Conservation (phyloP, 75 land plant species). For the Pinus taeda region DNA sequence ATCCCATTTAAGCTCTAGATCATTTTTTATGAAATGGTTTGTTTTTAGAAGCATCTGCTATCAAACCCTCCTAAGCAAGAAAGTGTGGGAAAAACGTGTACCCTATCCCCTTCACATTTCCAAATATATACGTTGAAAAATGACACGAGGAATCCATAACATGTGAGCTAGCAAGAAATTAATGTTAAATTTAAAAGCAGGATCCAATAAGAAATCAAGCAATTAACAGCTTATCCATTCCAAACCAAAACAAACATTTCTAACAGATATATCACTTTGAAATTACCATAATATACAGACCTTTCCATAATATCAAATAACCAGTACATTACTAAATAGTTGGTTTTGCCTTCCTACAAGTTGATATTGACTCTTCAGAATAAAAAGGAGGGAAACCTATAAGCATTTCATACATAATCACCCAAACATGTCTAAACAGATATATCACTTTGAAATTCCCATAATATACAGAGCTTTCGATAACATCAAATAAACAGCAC, state of each 20-base stretch:
- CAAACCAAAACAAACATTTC: not conserved
- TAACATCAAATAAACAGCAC: constrained; percentile 6
- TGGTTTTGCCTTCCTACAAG: constrained; percentile 70
- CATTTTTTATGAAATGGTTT: not conserved
- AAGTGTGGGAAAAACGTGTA: not conserved
- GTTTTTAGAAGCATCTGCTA: not conserved
- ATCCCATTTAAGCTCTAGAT: not conserved
- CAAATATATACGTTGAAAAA: not conserved
- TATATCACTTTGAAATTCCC: not conserved
- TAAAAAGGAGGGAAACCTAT: constrained; percentile 89
- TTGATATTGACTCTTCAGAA: constrained; percentile 89
- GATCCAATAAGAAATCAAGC: not conserved
- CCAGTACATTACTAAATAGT: constrained; percentile 2
- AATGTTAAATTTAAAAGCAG: not conserved
- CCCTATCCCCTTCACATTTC: too few relatives aligned
- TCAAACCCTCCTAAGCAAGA: not conserved
- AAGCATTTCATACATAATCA: constrained; percentile 89
- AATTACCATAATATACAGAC: not conserved
- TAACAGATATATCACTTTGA: too few relatives aligned
- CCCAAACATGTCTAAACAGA: constrained; percentile 17
- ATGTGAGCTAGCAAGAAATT: not conserved
- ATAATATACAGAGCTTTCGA: not conserved
- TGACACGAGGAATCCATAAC: not conserved
- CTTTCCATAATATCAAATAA: constrained; percentile 5
- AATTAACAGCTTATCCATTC: not conserved